Percentiles rank a stretch among this genome's conserved stretches.
phyloP scores from a whole-genome alignment of 805 yeast genomes.

The Jamesozyma spencerorum region DNA sequence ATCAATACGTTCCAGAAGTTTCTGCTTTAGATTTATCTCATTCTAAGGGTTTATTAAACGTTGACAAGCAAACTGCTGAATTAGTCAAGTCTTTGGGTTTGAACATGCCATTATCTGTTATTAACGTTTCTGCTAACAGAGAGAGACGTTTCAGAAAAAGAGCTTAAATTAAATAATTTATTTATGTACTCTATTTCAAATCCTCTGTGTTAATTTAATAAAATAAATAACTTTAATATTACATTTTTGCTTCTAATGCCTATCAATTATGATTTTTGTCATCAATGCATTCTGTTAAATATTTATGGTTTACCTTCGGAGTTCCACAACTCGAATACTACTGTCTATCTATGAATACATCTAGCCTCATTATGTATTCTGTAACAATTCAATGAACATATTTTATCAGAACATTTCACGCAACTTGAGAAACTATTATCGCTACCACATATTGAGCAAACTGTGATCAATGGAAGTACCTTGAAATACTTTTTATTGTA shows the following conservation, averaged over 20 bases:
- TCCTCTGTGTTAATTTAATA: neutral
- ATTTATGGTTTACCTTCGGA: neutral
- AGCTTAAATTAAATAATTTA: conserved; percentile 18
- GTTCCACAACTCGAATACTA: neutral
- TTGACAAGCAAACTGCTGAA: conserved; percentile 94
- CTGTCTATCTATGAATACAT: conserved; percentile 16
- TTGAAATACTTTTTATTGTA: conserved; percentile 28
- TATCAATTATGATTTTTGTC: neutral
- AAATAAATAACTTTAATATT: conserved; percentile 1
- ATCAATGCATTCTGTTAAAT: no score
- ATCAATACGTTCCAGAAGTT: conserved; percentile 99
- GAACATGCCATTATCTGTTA: conserved; percentile 77
- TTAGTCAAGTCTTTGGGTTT: conserved; percentile 90
- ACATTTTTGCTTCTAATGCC: neutral
- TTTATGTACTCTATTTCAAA: conserved; percentile 1
- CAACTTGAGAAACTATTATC: conserved; percentile 27
- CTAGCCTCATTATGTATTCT: conserved; percentile 29
- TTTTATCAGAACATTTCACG: conserved; percentile 26
- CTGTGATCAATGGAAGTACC: conserved; percentile 27
- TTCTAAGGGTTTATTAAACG: conserved; percentile 93
- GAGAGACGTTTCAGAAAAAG: conserved; percentile 89
- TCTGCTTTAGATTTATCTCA: conserved; percentile 97
- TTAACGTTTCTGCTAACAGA: conserved; percentile 83
- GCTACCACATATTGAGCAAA: conserved; percentile 30
- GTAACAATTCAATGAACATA: conserved; percentile 27